Evolutionary conservation across 2,329 filamentous ascomycete genomes (phyloP).

Genomic region (Botrytis elliptica): DNA sequence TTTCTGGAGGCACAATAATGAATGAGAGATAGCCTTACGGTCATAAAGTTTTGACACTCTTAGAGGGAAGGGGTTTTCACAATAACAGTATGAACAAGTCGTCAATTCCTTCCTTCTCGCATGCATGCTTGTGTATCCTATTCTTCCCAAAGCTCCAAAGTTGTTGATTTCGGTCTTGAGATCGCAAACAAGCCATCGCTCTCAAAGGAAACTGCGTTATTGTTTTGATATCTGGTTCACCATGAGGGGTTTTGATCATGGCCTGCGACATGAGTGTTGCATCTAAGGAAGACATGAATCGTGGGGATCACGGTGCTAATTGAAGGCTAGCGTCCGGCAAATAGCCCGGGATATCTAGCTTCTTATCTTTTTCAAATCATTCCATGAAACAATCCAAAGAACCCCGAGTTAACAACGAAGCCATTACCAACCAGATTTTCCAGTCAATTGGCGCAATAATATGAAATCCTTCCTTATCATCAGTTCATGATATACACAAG

Average conservation of each 20-base stretch:
- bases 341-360: not conserved
- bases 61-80: not conserved
- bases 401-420: not conserved
- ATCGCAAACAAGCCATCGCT: not conserved
- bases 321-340: not conserved
- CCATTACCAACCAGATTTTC: not conserved
- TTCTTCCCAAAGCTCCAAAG: not conserved
- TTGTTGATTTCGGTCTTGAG: not conserved
- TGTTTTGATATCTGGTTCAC: not conserved
- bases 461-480: not conserved
- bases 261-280: not conserved
- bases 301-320: not conserved
- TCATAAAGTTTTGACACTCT: not conserved
- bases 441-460: not conserved
- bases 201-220: not conserved
- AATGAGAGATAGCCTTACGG: not conserved
- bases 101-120: not conserved
- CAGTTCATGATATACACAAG: not conserved
- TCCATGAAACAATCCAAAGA: not conserved
- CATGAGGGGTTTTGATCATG: not conserved
- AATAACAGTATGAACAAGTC: not conserved
- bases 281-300: not conserved
- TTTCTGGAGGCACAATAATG: not conserved
- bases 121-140: not conserved
- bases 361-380: not conserved